Percentiles rank a stretch among this genome's conserved stretches.
These are phyloP conservation scores for Ogataea ganodermae DNA, from an alignment of 805 yeast genomes.

Conservation along the genomic window DNA sequence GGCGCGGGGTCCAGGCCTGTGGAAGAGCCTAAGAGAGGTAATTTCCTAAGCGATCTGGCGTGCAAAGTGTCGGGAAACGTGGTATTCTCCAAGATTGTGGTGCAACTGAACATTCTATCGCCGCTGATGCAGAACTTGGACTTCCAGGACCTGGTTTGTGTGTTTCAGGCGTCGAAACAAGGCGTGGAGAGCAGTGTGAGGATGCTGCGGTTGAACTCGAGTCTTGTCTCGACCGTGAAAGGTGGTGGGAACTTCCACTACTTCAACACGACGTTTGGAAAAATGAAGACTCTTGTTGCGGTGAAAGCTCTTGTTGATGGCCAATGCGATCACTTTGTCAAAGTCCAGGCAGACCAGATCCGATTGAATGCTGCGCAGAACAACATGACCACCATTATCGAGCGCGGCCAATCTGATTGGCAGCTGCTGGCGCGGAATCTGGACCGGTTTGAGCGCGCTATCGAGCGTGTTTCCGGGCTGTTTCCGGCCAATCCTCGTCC, in stretches of 20 bases:
- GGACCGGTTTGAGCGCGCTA: background rate
- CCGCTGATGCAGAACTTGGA: slow-evolving; percentile 24
- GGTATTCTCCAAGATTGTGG: slow-evolving; percentile 10
- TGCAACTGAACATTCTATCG: slow-evolving; percentile 17
- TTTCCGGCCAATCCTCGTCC: background rate
- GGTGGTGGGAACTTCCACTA: slow-evolving; percentile 12
- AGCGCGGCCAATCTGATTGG: slow-evolving; percentile 15
- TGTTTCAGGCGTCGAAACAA: slow-evolving; percentile 12
- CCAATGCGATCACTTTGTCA: slow-evolving; percentile 6
- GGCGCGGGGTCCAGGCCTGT: background rate
- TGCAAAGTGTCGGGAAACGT: slow-evolving; percentile 10
- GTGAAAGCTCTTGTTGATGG: background rate
- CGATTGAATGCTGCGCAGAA: slow-evolving; percentile 18
- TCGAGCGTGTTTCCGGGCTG: background rate
- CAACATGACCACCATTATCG: slow-evolving; percentile 12
- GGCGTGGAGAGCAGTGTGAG: slow-evolving; percentile 13
- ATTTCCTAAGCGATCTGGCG: slow-evolving; percentile 3
- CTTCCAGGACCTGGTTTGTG: slow-evolving; percentile 13
- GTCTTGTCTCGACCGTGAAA: slow-evolving; percentile 10
- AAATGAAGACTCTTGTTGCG: slow-evolving; percentile 10
- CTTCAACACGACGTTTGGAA: slow-evolving; percentile 9
- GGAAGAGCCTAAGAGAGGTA: background rate
- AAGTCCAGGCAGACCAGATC: slow-evolving; percentile 19
- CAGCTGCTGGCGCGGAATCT: background rate
- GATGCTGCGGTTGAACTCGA: slow-evolving; percentile 11